Conservation (phyloP, 2,329 filamentous ascomycete genomes). For the Seiridium unicorne region DNA sequence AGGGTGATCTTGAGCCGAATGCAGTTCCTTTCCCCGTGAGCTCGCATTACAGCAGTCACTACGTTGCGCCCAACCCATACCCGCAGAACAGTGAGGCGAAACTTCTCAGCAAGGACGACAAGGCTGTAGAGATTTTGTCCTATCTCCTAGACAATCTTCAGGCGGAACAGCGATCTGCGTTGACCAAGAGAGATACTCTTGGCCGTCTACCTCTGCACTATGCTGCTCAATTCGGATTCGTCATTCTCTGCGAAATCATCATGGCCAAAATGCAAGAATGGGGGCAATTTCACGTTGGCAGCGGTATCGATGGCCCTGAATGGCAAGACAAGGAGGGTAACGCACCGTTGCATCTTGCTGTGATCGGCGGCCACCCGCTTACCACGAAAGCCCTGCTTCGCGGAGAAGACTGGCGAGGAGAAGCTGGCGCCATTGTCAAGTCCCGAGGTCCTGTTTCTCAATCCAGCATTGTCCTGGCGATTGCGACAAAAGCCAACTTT, state of each 20-base stretch:
- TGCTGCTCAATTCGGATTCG: conserved; percentile 90
- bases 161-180: conserved; percentile 63
- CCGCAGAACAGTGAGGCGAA: conserved; percentile 62
- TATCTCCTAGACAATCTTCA: conserved; percentile 67
- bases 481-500: conserved; percentile 88
- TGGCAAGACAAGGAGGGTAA: conserved; percentile 95
- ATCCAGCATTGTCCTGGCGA: conserved; percentile 81
- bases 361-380: conserved; percentile 84
- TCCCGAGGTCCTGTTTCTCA: conserved; percentile 71
- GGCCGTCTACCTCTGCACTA: conserved; percentile 89
- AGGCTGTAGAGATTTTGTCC: conserved; percentile 67
- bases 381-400: conserved; percentile 81
- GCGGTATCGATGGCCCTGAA: conserved; percentile 80
- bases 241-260: conserved; percentile 83
- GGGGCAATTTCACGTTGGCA: conserved; percentile 79
- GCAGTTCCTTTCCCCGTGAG: conserved; percentile 48
- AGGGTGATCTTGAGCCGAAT: conserved; percentile 49
- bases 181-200: conserved; percentile 71
- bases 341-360: conserved; percentile 86
- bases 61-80: conserved; percentile 72
- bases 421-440: conserved; percentile 58
- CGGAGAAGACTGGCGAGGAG: conserved; percentile 74
- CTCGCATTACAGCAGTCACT: conserved; percentile 62
- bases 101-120: conserved; percentile 66
- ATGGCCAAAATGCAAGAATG: conserved; percentile 88